phyloP scores from a whole-genome alignment of 148 eudicot species.

The Cornus suecica region DNA sequence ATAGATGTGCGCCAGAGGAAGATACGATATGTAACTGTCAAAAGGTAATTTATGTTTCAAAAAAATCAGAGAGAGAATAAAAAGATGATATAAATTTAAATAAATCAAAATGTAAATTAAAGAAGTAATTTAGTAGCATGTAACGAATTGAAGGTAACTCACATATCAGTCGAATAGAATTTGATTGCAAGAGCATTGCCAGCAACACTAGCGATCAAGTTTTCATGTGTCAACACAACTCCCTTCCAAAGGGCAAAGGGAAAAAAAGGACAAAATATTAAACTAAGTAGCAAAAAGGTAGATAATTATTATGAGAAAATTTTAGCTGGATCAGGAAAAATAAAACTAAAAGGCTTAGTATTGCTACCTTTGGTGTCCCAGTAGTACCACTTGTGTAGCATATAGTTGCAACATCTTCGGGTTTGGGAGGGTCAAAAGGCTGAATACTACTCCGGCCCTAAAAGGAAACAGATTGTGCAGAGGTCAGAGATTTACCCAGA shows the following conservation, averaged over 20 bases:
- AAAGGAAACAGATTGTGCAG: conserved; percentile 16
- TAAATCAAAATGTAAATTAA: conserved; percentile 4
- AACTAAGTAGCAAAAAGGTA: not conserved
- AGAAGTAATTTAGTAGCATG: not conserved
- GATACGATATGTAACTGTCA: conserved; percentile 85
- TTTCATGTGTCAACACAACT: conserved; percentile 78
- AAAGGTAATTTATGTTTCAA: conserved; percentile 9
- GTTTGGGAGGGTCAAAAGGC: conserved; percentile 72
- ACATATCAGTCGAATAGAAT: conserved; percentile 72
- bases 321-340: not conserved
- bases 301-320: not conserved
- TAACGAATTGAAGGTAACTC: conserved; percentile 26
- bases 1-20: conserved; percentile 96
- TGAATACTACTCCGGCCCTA: conserved; percentile 64
- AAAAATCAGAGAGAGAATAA: conserved; percentile 2
- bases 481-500: not conserved
- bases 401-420: conserved; percentile 81
- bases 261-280: conserved; percentile 2
- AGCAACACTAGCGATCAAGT: conserved; percentile 75
- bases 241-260: conserved; percentile 45
- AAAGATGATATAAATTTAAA: not conserved
- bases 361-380: conserved; percentile 84
- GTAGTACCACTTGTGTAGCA: conserved; percentile 98
- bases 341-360: not conserved
- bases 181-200: conserved; percentile 40